Base-by-base conservation (phyloP, 2,329 filamentous ascomycete genomes). In the Chaetomium globosum region DNA sequence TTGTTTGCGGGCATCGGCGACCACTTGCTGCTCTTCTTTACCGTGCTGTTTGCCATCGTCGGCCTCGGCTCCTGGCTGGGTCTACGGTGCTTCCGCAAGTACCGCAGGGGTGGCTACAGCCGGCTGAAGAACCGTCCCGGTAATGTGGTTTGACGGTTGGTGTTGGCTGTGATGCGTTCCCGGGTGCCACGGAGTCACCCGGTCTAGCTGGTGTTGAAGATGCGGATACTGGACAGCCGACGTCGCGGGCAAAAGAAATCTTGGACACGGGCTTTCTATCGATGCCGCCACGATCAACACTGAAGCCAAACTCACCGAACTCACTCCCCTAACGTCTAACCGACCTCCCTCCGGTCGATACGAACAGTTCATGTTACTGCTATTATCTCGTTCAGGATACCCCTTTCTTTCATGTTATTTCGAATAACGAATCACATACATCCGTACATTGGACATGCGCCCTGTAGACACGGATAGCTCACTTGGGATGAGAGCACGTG, bases 1-100 rank as follows among this genome's bases (percentile, higher is more conserved):
- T 16, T 73, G 56, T 73, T 72, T 33, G 49, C 62, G 48, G 46
- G 46, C 56, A 68, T 73, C 26, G 72, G 72, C 13, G 67, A 71
- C 10, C 70, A 73, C n/a, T 57, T 72, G 26, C 31, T 69, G 16
- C 8, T 72, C 19, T 65, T 70, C 46, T 43, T 69, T 7, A 12
- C 66, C 8, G 21, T 59, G 1, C 8, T 72, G 23, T 33, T 62
- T 16, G 65, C 39, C 16, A 54, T 48, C n/a, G 28, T 66, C 6
- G 61, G n/a, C 3, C 10, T 66, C 2, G 23, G 61, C 1, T 28
- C 23, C 28, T 69, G 66, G 68, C 2, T 46, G 3, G 61, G 43
- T 9, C 2, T 36, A 13, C 60, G 65, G 36, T 61, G 52, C n/a
- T 10, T 57, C 8, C 63, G 65, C 10, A 61, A 57, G 33, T 68